Evolutionary conservation across 805 yeast species (phyloP), one percentile per base, ranked within the genome.

Genomic region (Candida ortonii): DNA sequence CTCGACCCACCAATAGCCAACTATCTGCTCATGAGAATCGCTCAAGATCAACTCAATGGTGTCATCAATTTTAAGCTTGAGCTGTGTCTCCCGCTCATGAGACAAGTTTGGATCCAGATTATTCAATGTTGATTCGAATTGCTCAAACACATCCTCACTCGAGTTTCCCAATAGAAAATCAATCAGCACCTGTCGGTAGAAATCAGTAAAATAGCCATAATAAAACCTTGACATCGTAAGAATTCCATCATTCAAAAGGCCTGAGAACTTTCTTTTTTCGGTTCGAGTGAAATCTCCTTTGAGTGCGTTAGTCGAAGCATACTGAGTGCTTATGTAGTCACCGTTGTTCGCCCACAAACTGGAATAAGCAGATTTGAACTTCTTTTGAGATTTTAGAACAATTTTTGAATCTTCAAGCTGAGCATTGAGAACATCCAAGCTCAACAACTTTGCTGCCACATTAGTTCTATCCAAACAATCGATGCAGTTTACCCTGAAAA

Each of bases 301-400:
- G 39, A 75, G 53, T 0, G 80, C 80, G 50, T 69, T 70, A 1
- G 81, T 75, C 5, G 75, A 71, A 3, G 80, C 73, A 49, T 79
- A 79, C 41, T 77, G 80, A 29, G 69, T 75, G 8, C 84, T 76
- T 16, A 79, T 73, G 14, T 72, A 76, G 48, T 79, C 84, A 1
- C 84, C 85, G 50, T 79, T 77, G 49, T 78, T 82, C 2, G 85
- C 85, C 85, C 85, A 79, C 8, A 69, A 28, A 26, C 53, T 41
- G 21, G 66, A 64, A 35, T 53, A 64, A 13, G 23, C 31, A 9
- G 13, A 36, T 24, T 39, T 55, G 41, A 56, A 63, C 7, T 24
- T 19, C 7, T 19, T 9, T n/a, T 30, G 34, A 20, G 41, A 28
- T 4, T n/a, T 13, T 6, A 42, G 23, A 2, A 3, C 9, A 12